A percentile compares a stretch with the other conserved stretches of the same genome.
phyloP scores from a whole-genome alignment of 2,329 filamentous ascomycete species.

The Neopestalotiopsis rosae region DNA sequence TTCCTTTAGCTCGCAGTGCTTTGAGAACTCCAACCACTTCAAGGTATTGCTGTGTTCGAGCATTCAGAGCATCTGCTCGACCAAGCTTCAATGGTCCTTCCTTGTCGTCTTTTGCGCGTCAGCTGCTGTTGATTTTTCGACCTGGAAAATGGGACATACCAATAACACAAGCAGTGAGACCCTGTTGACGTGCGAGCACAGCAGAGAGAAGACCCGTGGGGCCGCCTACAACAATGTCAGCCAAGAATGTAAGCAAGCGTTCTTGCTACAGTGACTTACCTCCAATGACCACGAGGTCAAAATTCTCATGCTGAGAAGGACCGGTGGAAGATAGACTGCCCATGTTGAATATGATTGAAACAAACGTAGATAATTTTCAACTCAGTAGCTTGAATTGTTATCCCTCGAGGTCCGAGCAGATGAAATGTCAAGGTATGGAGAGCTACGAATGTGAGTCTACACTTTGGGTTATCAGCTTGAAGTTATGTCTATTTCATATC shows the following conservation, averaged over 20 bases:
- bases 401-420: background rate
- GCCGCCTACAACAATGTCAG: constrained; percentile 38
- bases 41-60: constrained; percentile 53
- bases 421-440: background rate
- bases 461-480: background rate
- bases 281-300: constrained; percentile 44
- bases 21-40: constrained; percentile 49
- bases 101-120: constrained; percentile 42
- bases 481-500: background rate
- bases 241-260: background rate
- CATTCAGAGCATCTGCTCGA: constrained; percentile 54
- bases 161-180: constrained; percentile 45
- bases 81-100: constrained; percentile 44
- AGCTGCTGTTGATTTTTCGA: background rate
- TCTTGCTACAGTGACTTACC: constrained; percentile 28
- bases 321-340: constrained; percentile 2
- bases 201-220: constrained; percentile 52
- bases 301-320: constrained; percentile 17
- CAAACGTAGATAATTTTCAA: background rate
- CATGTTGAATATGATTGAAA: background rate
- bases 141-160: constrained; percentile 31
- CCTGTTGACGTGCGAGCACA: constrained; percentile 46
- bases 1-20: constrained; percentile 45
- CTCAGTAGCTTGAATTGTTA: background rate
- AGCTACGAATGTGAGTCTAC: background rate